These are phyloP conservation scores for Dillenia suffruticosa DNA, from an alignment of 164 flowering plant species.

Conservation along the genomic window DNA sequence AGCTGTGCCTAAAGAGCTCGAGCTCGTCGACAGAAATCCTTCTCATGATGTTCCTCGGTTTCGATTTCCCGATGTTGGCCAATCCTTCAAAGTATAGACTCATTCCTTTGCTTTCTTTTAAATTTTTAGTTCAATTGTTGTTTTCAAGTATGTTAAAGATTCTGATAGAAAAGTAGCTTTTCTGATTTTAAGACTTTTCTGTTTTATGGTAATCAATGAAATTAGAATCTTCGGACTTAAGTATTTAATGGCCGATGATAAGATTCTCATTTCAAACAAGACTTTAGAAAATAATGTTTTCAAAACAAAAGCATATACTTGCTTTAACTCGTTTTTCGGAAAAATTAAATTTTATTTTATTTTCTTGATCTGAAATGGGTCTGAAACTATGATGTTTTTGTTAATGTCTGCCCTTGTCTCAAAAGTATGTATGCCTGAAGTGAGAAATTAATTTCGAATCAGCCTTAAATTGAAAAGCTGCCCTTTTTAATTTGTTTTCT, in stretches of 20 bases:
- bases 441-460: background rate
- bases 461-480: background rate
- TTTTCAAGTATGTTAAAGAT: background rate
- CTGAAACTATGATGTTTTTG: background rate
- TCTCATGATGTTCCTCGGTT: conserved; percentile 28
- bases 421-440: background rate
- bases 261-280: no score
- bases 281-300: no score
- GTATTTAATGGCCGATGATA: no score
- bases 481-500: background rate
- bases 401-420: background rate
- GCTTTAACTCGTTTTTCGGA: no score
- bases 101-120: background rate
- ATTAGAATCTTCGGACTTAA: background rate
- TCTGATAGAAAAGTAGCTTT: background rate
- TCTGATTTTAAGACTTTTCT: background rate
- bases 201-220: background rate
- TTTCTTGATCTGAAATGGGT: no score
- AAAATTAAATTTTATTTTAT: no score
- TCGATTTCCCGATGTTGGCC: conserved; percentile 44
- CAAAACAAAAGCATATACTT: background rate
- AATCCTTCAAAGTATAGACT: conserved; percentile 33
- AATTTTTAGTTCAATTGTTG: background rate
- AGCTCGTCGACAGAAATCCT: conserved; percentile 26
- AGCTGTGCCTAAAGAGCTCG: conserved; percentile 41